These are phyloP conservation scores for Elaeagnus macrophylla DNA, from an alignment of 306 rosid species.

Conservation along the genomic window DNA sequence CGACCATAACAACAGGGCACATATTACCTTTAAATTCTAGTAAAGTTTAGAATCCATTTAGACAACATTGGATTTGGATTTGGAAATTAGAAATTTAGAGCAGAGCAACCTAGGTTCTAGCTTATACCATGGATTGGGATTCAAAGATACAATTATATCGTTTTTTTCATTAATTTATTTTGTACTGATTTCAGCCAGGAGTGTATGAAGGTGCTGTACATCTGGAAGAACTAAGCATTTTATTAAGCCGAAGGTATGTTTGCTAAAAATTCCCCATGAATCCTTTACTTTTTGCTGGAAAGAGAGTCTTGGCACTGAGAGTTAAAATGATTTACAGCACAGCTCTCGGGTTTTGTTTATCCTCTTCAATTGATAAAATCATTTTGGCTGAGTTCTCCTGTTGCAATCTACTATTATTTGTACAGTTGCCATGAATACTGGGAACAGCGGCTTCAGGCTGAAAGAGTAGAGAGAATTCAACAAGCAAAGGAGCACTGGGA, in stretches of 20 bases:
- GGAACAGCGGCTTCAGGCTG: conserved; percentile 55
- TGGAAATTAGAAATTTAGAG: too few relatives aligned
- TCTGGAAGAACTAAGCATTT: conserved; percentile 61
- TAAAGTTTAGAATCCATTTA: too few relatives aligned
- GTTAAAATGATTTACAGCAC: too few relatives aligned
- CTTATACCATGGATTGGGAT: neutral
- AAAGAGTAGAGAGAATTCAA: conserved; percentile 64
- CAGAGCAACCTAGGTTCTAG: too few relatives aligned
- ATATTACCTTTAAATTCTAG: too few relatives aligned
- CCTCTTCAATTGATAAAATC: neutral
- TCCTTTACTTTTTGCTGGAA: neutral
- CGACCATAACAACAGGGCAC: too few relatives aligned
- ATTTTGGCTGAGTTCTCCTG: neutral
- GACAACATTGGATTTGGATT: too few relatives aligned
- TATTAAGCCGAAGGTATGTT: conserved; percentile 52
- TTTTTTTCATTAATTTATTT: neutral
- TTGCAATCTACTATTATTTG: neutral
- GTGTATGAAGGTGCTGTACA: conserved; percentile 58
- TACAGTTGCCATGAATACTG: conserved; percentile 68
- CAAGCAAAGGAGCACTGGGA: conserved; percentile 86
- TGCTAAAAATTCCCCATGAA: neutral
- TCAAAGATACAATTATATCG: too few relatives aligned
- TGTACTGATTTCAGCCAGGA: conserved; percentile 33
- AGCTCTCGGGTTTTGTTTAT: too few relatives aligned
- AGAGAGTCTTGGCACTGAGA: too few relatives aligned